Evolutionary conservation across 2,329 filamentous ascomycete species (phyloP), one percentile per base, ranked within the genome.

Genomic region (Penicillium sclerotigenum): DNA sequence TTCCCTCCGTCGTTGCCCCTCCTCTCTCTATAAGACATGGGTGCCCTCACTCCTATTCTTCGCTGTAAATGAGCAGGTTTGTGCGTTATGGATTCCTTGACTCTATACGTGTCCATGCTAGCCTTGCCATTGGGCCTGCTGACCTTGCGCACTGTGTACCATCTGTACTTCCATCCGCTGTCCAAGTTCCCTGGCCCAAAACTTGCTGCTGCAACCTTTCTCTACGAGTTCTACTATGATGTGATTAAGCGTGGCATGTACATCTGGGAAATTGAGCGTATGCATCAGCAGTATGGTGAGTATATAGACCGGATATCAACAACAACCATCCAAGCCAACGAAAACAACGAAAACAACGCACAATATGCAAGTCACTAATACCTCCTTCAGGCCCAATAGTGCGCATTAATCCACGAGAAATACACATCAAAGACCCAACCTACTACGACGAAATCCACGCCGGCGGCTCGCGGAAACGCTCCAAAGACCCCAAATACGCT

Each of bases 361-460:
- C n/a, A n/a, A n/a, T n/a, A n/a, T n/a, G n/a, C n/a, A n/a, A n/a
- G n/a, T n/a, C n/a, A 5, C 20, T 22, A n/a, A 43, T 40, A 43
- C 13, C 54, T 18, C 40, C 31, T n/a, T 2, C 52, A 72, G 69
- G 72, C 3, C 71, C 72, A 5, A 73, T 76, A 20, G 64, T 75
- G 9, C 72, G 73, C 14, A 69, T 76, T 46, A 73, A 61, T 26
- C 73, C 73, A 1, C 59, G 66, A 34, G 73, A 76, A 54, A 29
- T 76, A 0, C 74, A 75, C 55, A 66, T 75, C 50, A 65, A 66
- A 45, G 73, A 76, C 50, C 60, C 73, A 4, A 59, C 61, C 18
- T 75, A 66, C 56, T 71, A 68, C 57, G 70, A 75, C 14, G 62
- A 67, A 10, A 64, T 75, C 18, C 73, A 75, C 54, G 65, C 65